phyloP scores from a whole-genome alignment of 306 rosid genomes.

The Trifolium pratense region DNA sequence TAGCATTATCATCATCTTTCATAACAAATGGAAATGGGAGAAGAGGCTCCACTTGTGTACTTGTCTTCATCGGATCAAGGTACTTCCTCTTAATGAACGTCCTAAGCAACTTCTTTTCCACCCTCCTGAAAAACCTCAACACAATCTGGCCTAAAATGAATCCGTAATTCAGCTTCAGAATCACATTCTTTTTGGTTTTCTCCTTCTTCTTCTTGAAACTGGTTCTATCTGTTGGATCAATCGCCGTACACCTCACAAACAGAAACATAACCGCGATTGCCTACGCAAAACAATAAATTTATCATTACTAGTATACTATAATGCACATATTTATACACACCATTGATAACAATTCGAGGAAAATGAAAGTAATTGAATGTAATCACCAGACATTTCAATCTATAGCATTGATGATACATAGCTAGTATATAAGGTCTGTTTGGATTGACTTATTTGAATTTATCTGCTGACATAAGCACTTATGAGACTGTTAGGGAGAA shows the following conservation, averaged over 20 bases:
- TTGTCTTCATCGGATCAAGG: constrained; percentile 66
- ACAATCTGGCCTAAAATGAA: constrained; percentile 71
- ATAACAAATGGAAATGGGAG: constrained; percentile 78
- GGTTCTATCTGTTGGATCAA: constrained; percentile 84
- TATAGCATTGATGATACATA: background rate
- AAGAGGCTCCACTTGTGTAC: constrained; percentile 69
- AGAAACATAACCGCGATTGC: constrained; percentile 70
- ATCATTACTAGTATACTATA: background rate
- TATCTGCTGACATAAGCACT: no score
- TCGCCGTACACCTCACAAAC: constrained; percentile 82
- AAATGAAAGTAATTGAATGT: background rate
- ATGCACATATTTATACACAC: no score
- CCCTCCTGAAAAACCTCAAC: constrained; percentile 70
- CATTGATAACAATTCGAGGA: background rate
- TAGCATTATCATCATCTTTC: constrained; percentile 86
- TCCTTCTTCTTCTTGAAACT: constrained; percentile 61
- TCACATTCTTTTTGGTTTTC: constrained; percentile 39
- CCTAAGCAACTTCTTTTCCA: constrained; percentile 84
- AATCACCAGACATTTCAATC: background rate
- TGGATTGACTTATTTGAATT: no score
- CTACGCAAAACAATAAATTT: constrained; percentile 45
- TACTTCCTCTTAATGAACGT: constrained; percentile 79
- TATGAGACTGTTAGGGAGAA: no score
- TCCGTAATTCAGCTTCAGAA: constrained; percentile 60
- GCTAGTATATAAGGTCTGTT: background rate